Evolutionary conservation across 2,329 filamentous ascomycete genomes (phyloP).

Genomic region (Neopestalotiopsis rosae): DNA sequence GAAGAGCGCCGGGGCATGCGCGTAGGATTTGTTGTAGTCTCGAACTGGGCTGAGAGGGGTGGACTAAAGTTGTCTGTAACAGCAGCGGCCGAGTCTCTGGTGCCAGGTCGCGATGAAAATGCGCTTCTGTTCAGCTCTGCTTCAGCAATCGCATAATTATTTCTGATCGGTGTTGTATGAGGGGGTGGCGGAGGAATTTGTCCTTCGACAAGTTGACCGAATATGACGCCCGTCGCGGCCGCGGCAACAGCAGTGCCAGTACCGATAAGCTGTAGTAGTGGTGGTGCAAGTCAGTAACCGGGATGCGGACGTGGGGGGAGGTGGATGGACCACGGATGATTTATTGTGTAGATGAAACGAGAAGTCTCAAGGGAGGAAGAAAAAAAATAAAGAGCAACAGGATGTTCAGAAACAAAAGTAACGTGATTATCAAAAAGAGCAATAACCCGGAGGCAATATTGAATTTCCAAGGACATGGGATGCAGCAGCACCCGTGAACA

Average conservation of each 20-base stretch:
- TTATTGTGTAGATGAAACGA: not conserved
- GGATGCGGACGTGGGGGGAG: not conserved
- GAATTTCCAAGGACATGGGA: not conserved
- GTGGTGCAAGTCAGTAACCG: conserved; percentile 8
- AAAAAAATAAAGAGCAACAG: not conserved
- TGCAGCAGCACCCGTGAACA: conserved; percentile 5
- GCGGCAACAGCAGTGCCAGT: conserved; percentile 66
- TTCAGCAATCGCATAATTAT: conserved; percentile 37
- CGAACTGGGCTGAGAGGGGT: conserved; percentile 26
- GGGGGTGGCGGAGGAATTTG: conserved; percentile 35
- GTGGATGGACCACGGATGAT: not conserved
- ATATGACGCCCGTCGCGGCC: conserved; percentile 63
- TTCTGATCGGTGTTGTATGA: conserved; percentile 37
- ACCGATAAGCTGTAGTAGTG: conserved; percentile 59
- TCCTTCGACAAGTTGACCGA: conserved; percentile 57
- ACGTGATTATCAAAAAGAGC: not conserved
- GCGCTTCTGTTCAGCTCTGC: conserved; percentile 38
- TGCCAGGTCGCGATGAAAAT: conserved; percentile 47
- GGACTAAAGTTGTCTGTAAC: conserved; percentile 30
- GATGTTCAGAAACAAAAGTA: not conserved
- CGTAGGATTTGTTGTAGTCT: conserved; percentile 27
- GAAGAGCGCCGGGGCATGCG: conserved; percentile 34
- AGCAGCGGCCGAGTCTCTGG: conserved; percentile 44
- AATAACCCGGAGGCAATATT: not conserved
- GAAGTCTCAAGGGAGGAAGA: not conserved